These are phyloP conservation scores for Stevia rebaudiana DNA, from an alignment of 140 eudicot genomes.

Conservation along the genomic window DNA sequence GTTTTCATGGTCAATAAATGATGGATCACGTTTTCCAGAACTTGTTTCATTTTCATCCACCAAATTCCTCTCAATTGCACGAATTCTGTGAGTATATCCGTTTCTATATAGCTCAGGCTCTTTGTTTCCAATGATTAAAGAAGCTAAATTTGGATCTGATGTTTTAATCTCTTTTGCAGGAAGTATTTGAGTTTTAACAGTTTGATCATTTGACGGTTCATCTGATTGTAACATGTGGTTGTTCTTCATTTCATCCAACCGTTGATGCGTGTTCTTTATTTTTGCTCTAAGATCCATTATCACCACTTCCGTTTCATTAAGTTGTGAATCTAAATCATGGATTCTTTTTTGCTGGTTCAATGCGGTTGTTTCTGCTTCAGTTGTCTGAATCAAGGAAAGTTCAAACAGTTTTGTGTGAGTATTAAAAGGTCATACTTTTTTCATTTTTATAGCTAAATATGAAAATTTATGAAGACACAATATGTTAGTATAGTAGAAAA, in stretches of 20 bases:
- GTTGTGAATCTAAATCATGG: conserved; percentile 70
- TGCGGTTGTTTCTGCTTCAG: conserved; percentile 46
- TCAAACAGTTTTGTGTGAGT: conserved; percentile 4
- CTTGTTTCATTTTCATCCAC: conserved; percentile 22
- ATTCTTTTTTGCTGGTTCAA: conserved; percentile 39
- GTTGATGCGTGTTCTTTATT: conserved; percentile 41
- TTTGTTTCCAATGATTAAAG: conserved; percentile 27
- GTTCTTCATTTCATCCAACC: conserved; percentile 39
- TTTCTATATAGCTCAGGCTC: conserved; percentile 45
- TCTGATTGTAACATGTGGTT: conserved; percentile 14
- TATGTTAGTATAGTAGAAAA: not conserved
- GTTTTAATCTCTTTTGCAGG: conserved; percentile 14
- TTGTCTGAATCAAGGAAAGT: conserved; percentile 33
- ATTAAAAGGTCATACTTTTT: not conserved
- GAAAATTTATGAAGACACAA: not conserved
- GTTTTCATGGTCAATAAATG: conserved; percentile 20
- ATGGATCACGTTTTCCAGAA: not conserved
- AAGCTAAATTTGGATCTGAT: conserved; percentile 22
- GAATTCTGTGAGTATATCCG: conserved; percentile 61
- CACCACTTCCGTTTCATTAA: conserved; percentile 64
- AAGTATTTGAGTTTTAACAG: conserved; percentile 15
- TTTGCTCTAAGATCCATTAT: conserved; percentile 63
- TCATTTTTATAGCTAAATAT: not conserved
- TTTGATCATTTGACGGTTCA: conserved; percentile 12
- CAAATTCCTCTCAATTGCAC: conserved; percentile 37